These are phyloP conservation scores for Candida succiphila DNA, from an alignment of 805 yeast species.

Conservation along the genomic window DNA sequence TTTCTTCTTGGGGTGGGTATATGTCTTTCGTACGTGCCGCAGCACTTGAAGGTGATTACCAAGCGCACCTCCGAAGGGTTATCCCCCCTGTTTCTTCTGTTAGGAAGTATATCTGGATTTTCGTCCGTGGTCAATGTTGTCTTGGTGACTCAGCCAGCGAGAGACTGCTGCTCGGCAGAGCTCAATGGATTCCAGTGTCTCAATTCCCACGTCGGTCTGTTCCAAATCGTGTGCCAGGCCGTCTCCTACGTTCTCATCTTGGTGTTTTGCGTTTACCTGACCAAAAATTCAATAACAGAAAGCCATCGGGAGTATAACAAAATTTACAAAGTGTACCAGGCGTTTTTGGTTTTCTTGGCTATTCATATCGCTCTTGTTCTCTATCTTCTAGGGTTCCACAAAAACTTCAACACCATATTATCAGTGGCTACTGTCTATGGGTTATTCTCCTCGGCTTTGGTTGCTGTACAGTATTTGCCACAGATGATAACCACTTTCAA, in stretches of 20 bases:
- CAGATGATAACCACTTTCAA: slow-evolving; percentile 62
- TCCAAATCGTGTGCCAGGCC: slow-evolving; percentile 60
- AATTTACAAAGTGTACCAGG: slow-evolving; percentile 29
- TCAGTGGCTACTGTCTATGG: slow-evolving; percentile 55
- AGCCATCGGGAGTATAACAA: slow-evolving; percentile 32
- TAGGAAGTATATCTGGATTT: slow-evolving; percentile 63
- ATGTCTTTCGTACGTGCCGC: slow-evolving; percentile 65
- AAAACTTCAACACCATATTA: slow-evolving; percentile 9
- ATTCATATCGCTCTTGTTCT: slow-evolving; percentile 25
- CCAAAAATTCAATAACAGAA: slow-evolving; percentile 35
- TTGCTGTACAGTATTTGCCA: slow-evolving; percentile 69
- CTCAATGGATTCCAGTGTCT: slow-evolving; percentile 48
- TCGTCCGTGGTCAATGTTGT: slow-evolving; percentile 59
- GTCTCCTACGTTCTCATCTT: slow-evolving; percentile 48
- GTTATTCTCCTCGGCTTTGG: slow-evolving; percentile 48
- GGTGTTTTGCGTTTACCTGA: slow-evolving; percentile 39
- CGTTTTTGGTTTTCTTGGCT: slow-evolving; percentile 28
- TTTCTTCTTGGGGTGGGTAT: slow-evolving; percentile 55
- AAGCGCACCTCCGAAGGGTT: slow-evolving; percentile 69
- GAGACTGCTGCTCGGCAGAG: slow-evolving; percentile 44
- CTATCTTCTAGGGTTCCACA: slow-evolving; percentile 17
- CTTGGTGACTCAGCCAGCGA: slow-evolving; percentile 48
- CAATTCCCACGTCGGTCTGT: slow-evolving; percentile 53
- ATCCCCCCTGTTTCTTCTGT: slow-evolving; percentile 58
- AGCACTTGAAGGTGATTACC: slow-evolving; percentile 47